Percentiles rank a stretch among this genome's conserved stretches.
These are phyloP conservation scores for Eremochloa ophiuroides DNA, from an alignment of 176 grass and related monocot genomes.

Conservation along the genomic window DNA sequence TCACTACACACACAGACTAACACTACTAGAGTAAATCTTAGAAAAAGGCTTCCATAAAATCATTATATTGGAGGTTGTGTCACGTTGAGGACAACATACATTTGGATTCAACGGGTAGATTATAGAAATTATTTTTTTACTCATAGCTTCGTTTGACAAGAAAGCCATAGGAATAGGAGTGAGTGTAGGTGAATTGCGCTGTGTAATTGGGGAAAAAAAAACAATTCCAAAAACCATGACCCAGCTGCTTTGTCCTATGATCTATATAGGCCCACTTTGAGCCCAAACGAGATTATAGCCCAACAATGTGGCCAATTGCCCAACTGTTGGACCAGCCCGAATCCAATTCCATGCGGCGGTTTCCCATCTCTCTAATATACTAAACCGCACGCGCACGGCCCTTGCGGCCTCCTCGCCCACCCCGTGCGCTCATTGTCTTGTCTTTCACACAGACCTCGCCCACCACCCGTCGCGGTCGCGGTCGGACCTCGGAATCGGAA, in stretches of 20 bases:
- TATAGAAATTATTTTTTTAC: too few relatives aligned
- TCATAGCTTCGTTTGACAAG: background rate
- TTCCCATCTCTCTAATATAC: background rate
- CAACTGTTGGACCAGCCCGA: background rate
- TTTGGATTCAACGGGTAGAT: too few relatives aligned
- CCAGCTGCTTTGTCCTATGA: background rate
- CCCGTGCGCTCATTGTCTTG: background rate
- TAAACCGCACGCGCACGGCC: background rate
- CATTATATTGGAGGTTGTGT: too few relatives aligned
- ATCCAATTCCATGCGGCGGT: background rate
- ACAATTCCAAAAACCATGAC: background rate
- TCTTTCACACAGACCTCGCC: background rate
- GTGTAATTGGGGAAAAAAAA: too few relatives aligned
- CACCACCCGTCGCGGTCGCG: background rate
- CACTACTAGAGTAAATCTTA: too few relatives aligned
- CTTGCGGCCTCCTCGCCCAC: background rate
- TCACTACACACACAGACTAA: too few relatives aligned
- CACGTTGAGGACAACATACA: too few relatives aligned
- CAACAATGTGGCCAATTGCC: background rate
- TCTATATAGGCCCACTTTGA: background rate
- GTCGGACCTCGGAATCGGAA: slow-evolving; percentile 27
- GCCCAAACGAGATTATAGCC: background rate
- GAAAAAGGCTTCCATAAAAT: too few relatives aligned
- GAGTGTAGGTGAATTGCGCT: too few relatives aligned
- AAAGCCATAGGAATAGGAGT: too few relatives aligned